phyloP scores from a whole-genome alignment of 305 asterid species.

The Rubia occidens region DNA sequence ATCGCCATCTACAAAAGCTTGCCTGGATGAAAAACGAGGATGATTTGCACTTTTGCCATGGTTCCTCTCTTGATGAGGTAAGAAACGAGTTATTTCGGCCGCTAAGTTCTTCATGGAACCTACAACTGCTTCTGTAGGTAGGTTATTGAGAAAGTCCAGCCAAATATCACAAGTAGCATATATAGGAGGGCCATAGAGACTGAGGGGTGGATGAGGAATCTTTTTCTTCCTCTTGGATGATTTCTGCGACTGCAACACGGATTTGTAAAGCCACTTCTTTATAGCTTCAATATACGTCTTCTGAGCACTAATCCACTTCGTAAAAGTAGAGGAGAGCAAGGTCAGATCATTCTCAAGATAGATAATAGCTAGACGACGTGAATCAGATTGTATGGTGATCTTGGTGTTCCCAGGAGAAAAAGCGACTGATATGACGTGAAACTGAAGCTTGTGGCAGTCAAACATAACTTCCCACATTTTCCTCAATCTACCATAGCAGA shows the following conservation, averaged over 20 bases:
- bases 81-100: conserved; percentile 49
- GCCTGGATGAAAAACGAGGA: conserved; percentile 11
- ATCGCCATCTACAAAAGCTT: conserved; percentile 20
- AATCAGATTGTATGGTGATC: conserved; percentile 54
- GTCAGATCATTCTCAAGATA: conserved; percentile 52
- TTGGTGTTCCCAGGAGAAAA: conserved; percentile 46
- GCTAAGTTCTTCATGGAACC: conserved; percentile 67
- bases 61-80: conserved; percentile 77
- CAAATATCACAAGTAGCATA: conserved; percentile 72
- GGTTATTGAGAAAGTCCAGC: conserved; percentile 49
- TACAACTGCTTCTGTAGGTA: conserved; percentile 55
- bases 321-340: conserved; percentile 50
- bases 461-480: conserved; percentile 89
- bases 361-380: conserved; percentile 44
- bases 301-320: conserved; percentile 76
- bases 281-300: conserved; percentile 61
- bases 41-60: conserved; percentile 36
- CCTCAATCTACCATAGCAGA: conserved; percentile 46
- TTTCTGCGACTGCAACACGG: conserved; percentile 47
- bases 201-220: conserved; percentile 37
- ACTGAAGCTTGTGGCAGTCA: conserved; percentile 76
- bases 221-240: conserved; percentile 57
- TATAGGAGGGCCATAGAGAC: conserved; percentile 77
- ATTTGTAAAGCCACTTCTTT: conserved; percentile 75
- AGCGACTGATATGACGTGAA: conserved; percentile 65